Evolutionary conservation across 768 basidiomycete genomes (phyloP), one percentile per base, ranked within the genome.

Genomic region (Obba rivulosa): DNA sequence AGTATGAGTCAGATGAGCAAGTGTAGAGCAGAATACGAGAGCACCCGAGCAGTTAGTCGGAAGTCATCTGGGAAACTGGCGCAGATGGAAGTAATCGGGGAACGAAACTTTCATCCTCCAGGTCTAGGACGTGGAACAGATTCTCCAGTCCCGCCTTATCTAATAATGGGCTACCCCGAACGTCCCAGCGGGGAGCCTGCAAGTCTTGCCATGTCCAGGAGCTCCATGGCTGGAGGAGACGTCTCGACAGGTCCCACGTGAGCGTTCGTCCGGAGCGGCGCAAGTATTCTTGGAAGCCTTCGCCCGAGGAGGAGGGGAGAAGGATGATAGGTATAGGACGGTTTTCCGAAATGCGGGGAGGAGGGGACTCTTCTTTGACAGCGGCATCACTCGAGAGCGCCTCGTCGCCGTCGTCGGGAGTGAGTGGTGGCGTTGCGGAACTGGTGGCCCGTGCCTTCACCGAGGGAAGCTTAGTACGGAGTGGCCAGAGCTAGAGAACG

Each of bases 151-250:
- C 28, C 5, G 13, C 28, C 7, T 31, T 31, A 7, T 31, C 28
- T 13, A 7, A 5, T 31, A 31, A 13, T 31, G 5, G 7, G 28
- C 28, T 31, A 5, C 28, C 28, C 28, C 38, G 25, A 21, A 25
- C 10, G n/a, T n/a, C 23, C 51, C 46, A 72, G 23, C 57, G 66
- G 41, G 71, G 66, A 16, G 58, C 43, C 48, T 64, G 65, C 25
- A 74, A 62, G 38, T 69, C 71, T 37, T 70, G 65, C 74, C 75
- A 75, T 46, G 61, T 68, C 75, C 76, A 76, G 42, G 64, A 58
- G 28, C 66, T 61, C 69, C 73, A 72, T 47, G 61, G 34, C 20
- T 25, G 25, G 18, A 24, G 48, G 13, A 36, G 36, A 8, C 16
- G 36, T 13, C 48, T 36, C 17, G 59, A 18, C 45, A 55, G 34